Evolutionary conservation across 164 flowering plant species (phyloP).

Genomic region (Malania oleifera): DNA sequence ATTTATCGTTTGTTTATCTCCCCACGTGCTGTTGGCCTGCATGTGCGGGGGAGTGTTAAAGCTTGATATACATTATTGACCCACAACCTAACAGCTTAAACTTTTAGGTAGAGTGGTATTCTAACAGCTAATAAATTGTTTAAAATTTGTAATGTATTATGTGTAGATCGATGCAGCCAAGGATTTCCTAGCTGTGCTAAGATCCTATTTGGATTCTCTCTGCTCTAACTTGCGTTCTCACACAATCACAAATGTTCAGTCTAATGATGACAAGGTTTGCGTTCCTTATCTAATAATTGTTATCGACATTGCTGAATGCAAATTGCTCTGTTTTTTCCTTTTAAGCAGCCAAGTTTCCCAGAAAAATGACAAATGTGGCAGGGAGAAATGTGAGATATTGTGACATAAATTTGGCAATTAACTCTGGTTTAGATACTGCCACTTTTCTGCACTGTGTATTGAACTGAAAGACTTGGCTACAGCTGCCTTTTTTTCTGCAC

Average conservation of each 20-base stretch:
- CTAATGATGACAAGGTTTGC: slow-evolving; percentile 93
- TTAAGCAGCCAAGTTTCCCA: not conserved
- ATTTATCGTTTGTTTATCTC: too few species aligned
- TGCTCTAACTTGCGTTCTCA: slow-evolving; percentile 91
- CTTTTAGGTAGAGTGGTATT: not conserved
- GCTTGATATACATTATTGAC: too few species aligned
- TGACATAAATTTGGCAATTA: too few species aligned
- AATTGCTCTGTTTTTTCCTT: not conserved
- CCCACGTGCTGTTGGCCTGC: too few species aligned
- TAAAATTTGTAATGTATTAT: not conserved
- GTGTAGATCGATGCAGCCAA: slow-evolving; percentile 84
- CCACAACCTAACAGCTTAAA: not conserved
- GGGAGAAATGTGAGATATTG: too few species aligned
- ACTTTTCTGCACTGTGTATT: too few species aligned
- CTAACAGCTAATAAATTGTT: not conserved
- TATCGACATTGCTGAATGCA: not conserved
- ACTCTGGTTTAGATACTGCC: too few species aligned
- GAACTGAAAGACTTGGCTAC: too few species aligned
- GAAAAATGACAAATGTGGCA: too few species aligned
- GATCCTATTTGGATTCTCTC: slow-evolving; percentile 81
- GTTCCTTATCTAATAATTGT: not conserved
- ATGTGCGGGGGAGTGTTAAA: too few species aligned
- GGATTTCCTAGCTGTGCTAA: slow-evolving; percentile 63
- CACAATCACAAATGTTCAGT: slow-evolving; percentile 95
- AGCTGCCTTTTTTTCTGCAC: too few species aligned